Base-by-base conservation (phyloP, 169 alveolate species). In the Cystoisospora suis region DNA sequence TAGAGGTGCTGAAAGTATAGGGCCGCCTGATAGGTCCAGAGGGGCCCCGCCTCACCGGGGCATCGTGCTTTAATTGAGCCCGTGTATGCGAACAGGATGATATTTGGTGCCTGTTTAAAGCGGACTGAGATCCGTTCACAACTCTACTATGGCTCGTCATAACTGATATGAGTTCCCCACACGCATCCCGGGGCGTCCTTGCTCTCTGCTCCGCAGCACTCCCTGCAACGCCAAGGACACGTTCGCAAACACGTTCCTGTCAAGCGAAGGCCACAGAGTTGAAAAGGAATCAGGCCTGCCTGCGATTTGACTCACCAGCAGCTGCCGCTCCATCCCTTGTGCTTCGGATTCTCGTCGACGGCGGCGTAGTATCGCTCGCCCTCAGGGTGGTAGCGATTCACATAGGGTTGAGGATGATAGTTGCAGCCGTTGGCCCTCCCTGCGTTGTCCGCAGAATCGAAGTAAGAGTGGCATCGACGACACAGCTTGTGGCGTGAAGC, bases 301-400 rank as follows among this genome's bases (percentile, higher is more conserved):
- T 12, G 0, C 15, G 72, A 29, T 27, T 9, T 4, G 7, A 72
- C 83, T 83, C 34, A 86, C 90, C 90, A 86, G 83, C 90, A 86
- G 2, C 38, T 29, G 20, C 90, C 90, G 12, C 45, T 42, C 90
- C 86, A 87, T 0, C 77, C 86, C 15, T 47, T 72, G 44, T 70
- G 86, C 38, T 46, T 27, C 29, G 23, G 58, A 45, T 87, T 87
- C 32, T 46, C 75, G 27, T 87, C 91, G 27, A 70, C 91, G 7
- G 91, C 91, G 23, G 91, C 91, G 40, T 87, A 87, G 75, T 87
- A 69, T 32, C 69, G 23, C 32, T 72, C 79, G 9, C 91, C 91
- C 53, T 87, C 91, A 0, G 91, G 91, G 56, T 87, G 91, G 75
- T 87, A 87, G 42, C 91, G 91, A 42, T 65, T 46, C 38, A 72